These are phyloP conservation scores for Exophiala sideris DNA, from an alignment of 2,329 filamentous ascomycete genomes.

Conservation along the genomic window DNA sequence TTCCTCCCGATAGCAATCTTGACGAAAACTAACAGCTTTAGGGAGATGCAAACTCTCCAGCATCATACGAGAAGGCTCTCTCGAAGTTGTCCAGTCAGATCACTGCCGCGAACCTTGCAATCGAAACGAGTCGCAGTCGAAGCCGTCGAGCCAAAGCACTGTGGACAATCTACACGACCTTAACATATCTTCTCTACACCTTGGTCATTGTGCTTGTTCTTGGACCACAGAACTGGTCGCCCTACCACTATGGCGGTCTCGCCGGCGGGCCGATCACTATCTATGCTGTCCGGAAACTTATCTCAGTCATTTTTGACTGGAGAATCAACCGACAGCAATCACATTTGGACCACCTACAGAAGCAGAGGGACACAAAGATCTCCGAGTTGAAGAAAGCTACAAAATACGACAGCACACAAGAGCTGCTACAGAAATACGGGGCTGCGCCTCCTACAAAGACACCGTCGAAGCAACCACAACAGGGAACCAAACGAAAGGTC, in stretches of 20 bases:
- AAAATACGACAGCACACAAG: conserved; percentile 90
- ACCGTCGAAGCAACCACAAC: conserved; percentile 29
- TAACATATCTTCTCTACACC: conserved; percentile 83
- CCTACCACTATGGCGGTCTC: conserved; percentile 74
- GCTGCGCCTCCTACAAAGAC: conserved; percentile 52
- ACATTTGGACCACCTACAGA: conserved; percentile 70
- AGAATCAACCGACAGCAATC: conserved; percentile 68
- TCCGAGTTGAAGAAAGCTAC: conserved; percentile 92
- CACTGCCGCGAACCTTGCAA: conserved; percentile 64
- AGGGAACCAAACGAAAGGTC: conserved; percentile 29
- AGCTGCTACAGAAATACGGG: conserved; percentile 92
- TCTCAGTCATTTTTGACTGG: conserved; percentile 74
- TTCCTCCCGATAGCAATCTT: background rate
- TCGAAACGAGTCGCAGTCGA: conserved; percentile 69
- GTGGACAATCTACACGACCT: conserved; percentile 84
- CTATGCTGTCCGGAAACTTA: conserved; percentile 64
- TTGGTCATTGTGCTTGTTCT: conserved; percentile 81
- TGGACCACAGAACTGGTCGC: conserved; percentile 73
- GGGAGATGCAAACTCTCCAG: conserved; percentile 77
- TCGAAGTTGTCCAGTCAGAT: conserved; percentile 81
- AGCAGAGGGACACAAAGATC: conserved; percentile 80
- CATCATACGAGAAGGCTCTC: conserved; percentile 88
- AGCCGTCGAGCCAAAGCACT: conserved; percentile 78
- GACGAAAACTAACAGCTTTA: conserved; percentile 2
- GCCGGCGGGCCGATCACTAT: conserved; percentile 79